phyloP scores from a whole-genome alignment of 2,329 filamentous ascomycete genomes.

The Cryphonectria carpinicola region DNA sequence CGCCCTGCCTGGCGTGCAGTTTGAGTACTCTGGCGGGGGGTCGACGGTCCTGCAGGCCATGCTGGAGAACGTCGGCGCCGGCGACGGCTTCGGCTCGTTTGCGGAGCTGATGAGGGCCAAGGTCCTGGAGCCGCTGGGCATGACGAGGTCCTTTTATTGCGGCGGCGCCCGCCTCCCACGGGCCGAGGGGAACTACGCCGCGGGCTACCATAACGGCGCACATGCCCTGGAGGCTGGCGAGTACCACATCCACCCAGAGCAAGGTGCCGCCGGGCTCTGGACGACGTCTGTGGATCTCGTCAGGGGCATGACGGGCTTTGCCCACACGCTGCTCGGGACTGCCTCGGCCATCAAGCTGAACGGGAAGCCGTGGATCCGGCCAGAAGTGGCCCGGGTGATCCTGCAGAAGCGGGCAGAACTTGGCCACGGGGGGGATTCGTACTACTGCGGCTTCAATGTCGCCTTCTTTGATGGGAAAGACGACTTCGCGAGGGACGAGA shows the following conservation, averaged over 20 bases:
- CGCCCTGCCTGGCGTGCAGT: constrained; percentile 15
- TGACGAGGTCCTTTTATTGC: constrained; percentile 25
- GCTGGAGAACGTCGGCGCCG: constrained; percentile 19
- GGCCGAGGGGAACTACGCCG: constrained; percentile 19
- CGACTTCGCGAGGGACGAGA: constrained; percentile 1
- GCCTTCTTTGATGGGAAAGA: constrained; percentile 20
- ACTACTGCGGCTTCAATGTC: constrained; percentile 22
- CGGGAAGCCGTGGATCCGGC: constrained; percentile 21
- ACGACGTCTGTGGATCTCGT: constrained; percentile 23
- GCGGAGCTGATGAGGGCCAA: constrained; percentile 20
- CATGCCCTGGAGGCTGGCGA: constrained; percentile 12
- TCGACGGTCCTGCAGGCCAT: constrained; percentile 25
- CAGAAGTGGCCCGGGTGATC: constrained; percentile 14
- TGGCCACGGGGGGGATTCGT: constrained; percentile 2
- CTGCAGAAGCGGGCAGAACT: constrained; percentile 15
- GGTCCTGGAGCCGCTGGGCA: constrained; percentile 21
- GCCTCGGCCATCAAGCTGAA: constrained; percentile 6
- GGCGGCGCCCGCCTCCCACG: constrained; percentile 7
- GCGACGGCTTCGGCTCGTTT: constrained; percentile 7
- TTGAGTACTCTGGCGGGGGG: constrained; percentile 22
- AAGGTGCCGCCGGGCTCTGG: constrained; percentile 24
- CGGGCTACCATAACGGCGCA: constrained; percentile 21
- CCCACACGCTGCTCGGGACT: constrained; percentile 18
- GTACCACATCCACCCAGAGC: constrained; percentile 23
- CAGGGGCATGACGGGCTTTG: constrained; percentile 19